Base-by-base conservation (phyloP, 371 early-diverging fungal genomes). In the Mortierella sp. region DNA sequence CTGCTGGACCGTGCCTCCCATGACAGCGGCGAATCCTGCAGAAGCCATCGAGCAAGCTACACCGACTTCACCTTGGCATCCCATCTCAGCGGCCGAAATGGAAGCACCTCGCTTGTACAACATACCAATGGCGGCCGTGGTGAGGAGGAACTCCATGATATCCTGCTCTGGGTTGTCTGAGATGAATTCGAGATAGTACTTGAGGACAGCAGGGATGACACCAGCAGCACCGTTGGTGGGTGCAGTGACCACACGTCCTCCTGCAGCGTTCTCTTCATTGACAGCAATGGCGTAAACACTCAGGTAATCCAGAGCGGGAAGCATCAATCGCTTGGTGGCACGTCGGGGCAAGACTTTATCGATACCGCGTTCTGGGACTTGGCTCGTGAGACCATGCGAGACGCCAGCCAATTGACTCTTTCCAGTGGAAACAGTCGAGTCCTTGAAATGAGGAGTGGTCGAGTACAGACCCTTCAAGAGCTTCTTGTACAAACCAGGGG, bases 11-110 rank as follows among this genome's bases (percentile, higher is more conserved):
- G 94, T 84, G 23, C 95, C 97, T 57, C 97, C 96, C 96, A 97
- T 95, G 5, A 97, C 96, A 27, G 96, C 96, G 3, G 96, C 91
- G 61, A 96, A 95, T 1, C 92, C 97, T 3, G 93, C 97, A 5
- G 96, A 96, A 19, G 94, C 94, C 97, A 97, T 97, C 42, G 94
- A 93, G 73, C 96, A 97, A 2, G 98, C 96, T 8, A 96, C 97
- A 24, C 79, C 80, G 45, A 88, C 86, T 67, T 93, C 93, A 41
- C 93, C 97, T 78, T 96, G 96, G 74, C 98, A 97, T 30, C 98
- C 98, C 86, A 96, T 93, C 78, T 96, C 97, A 16, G 97, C 97
- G 0, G 96, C 96, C 13, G 94, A 93, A 54, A 97, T 95, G 55
- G 91, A 91, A 0, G 98, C 96, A 16, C 96, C 95, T 59, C 95